Base-by-base conservation (phyloP, 2,329 filamentous ascomycete genomes). In the Colletotrichum orchidophilum region DNA sequence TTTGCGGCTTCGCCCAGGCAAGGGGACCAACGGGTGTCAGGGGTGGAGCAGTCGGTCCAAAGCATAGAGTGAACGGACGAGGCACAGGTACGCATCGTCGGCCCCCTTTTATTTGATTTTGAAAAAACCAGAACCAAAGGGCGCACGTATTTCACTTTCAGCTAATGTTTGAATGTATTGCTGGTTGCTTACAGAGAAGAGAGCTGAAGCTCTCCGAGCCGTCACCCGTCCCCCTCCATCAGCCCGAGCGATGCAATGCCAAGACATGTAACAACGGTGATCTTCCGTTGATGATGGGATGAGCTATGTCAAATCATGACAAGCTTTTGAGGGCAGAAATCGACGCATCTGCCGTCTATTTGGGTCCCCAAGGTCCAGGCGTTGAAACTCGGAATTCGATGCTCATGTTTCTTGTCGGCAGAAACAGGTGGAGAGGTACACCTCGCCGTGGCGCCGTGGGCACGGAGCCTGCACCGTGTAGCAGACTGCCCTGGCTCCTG, bases 221-320 rank as follows among this genome's bases (percentile, higher is more conserved):
- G n/a, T 9, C 39, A 11, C 18, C 18, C 18, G 39, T 9, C 39
- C 18, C 9, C 18, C 39, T 46, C 18, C 39, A 49, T 8, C 31
- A 39, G 3, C 35, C 21, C n/a, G n/a, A n/a, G 31, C 26, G 13
- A 26, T 33, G 13, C 5, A 13, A 39, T 1, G 58, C 46, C 60
- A 21, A 53, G 21, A 21, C 33, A 63, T 42, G 24, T 42, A 54
- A 42, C 24, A 13, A 54, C 26, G 49, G 15, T 54, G 31, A 39
- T 24, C 27, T 39, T 63, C 33, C 5, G 49, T 54, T 31, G 18
- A 29, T 54, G 49, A 63, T 63, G 49, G 53, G 65, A 68, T 11
- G 65, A 63, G 39, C 35, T 29, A 63, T 57, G 59, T 63, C 65
- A 57, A 57, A 57, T 68, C 35, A 50, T 54, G 33, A 12, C 60